Evolutionary conservation across 768 basidiomycete species (phyloP), one percentile per base, ranked within the genome.

Genomic region (Lactarius vividus): DNA sequence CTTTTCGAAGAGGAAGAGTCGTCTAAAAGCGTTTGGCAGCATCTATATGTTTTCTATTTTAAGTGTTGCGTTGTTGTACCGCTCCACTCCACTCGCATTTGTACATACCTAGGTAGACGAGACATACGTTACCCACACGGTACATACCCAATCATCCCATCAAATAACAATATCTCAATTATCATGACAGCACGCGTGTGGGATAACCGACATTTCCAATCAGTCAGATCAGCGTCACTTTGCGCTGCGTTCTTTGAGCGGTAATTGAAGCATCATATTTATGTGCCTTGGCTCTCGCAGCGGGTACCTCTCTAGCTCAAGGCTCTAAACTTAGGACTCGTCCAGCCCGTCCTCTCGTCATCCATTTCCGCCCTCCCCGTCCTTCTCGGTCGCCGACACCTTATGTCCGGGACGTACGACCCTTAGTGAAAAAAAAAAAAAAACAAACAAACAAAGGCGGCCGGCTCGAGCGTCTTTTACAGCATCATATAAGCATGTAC

Each of bases 31-130:
- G 13, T 18, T 10, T 26, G 10, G 26, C 23, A 28, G 7, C 37
- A 26, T 52, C 6, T 33, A 29, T 66, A 20, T 66, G 33, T 62
- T 39, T 58, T 49, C 28, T 55, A 16, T 46, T 18, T 52, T 16
- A 6, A 40, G 13, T 23, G 46, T 46, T 2, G 18, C 4, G 18
- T 53, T 23, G 18, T 28, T 44, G n/a, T 35, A 20, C 28, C n/a
- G 6, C n/a, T n/a, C 15, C 31, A n/a, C 29, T 20, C 4, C 31
- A 33, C 44, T 57, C 57, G 56, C 46, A 58, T 58, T 39, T 63
- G 57, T 63, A 63, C 57, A 63, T 58, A 63, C 28, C 55, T 52
- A n/a, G n/a, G n/a, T n/a, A n/a, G n/a, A n/a, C n/a, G n/a, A n/a
- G n/a, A n/a, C n/a, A n/a, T n/a, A 57, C 57, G n/a, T 37, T 23